These are phyloP conservation scores for Diplotaxis tenuifolia DNA, from an alignment of 345 rosid genomes.

Conservation along the genomic window DNA sequence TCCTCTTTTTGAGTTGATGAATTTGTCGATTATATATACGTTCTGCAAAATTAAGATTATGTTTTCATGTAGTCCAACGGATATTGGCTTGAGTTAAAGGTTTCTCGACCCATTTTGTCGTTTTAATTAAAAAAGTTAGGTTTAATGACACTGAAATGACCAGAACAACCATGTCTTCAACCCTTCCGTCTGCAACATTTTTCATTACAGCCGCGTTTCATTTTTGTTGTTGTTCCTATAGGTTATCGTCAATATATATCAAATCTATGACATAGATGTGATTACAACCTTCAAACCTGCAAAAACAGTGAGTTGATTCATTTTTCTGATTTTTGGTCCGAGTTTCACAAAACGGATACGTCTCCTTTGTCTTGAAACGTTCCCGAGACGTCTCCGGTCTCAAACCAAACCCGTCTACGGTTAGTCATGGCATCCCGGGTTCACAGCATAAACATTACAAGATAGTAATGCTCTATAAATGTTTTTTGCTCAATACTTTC, in stretches of 20 bases:
- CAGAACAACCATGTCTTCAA: neutral
- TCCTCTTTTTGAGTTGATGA: too few species aligned
- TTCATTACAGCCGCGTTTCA: neutral
- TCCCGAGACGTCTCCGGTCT: too few species aligned
- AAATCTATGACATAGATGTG: neutral
- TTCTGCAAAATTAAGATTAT: neutral
- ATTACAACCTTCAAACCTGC: neutral
- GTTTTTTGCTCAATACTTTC: too few species aligned
- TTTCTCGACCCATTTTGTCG: too few species aligned
- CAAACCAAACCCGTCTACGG: too few species aligned
- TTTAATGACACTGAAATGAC: neutral
- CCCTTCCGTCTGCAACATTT: neutral
- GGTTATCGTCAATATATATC: neutral
- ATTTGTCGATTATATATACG: too few species aligned
- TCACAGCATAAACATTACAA: too few species aligned
- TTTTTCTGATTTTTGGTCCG: neutral
- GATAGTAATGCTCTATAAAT: too few species aligned
- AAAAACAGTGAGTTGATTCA: neutral
- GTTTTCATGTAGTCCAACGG: neutral
- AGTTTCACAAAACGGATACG: neutral
- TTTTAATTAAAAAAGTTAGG: too few species aligned
- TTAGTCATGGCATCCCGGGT: too few species aligned
- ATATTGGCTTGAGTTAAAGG: neutral
- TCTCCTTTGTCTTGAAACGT: too few species aligned
- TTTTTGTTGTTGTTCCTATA: neutral